These are phyloP conservation scores for Cladophialophora carrionii DNA, from an alignment of 2,329 filamentous ascomycete genomes.

Conservation along the genomic window DNA sequence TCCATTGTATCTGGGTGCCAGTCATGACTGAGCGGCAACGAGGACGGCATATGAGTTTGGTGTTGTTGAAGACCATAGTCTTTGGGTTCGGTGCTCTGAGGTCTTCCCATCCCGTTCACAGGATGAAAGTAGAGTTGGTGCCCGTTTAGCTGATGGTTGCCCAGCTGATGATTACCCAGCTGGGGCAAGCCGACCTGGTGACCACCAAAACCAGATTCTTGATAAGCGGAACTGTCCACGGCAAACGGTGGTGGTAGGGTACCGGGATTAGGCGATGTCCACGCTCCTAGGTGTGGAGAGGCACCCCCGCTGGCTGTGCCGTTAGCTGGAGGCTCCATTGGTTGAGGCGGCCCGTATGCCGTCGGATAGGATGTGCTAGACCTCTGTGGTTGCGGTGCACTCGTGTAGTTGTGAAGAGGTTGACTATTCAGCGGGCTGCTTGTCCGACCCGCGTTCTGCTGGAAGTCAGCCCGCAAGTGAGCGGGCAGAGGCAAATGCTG, in stretches of 20 bases:
- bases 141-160: not conserved
- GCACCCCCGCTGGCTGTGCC: conserved; percentile 72
- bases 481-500: conserved; percentile 75
- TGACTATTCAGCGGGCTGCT: conserved; percentile 67
- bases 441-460: conserved; percentile 65
- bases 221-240: conserved; percentile 79
- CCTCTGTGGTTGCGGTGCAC: conserved; percentile 54
- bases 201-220: conserved; percentile 68
- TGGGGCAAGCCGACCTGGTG: conserved; percentile 44
- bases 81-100: conserved; percentile 74
- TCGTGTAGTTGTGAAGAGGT: conserved; percentile 63
- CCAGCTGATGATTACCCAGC: conserved; percentile 45
- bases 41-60: conserved; percentile 32
- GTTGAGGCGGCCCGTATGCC: conserved; percentile 79
- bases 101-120: conserved; percentile 68
- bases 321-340: conserved; percentile 77
- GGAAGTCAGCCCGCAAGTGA: conserved; percentile 77
- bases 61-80: conserved; percentile 65
- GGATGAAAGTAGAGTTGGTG: conserved; percentile 63
- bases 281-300: conserved; percentile 83
- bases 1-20: conserved; percentile 35
- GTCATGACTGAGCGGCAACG: conserved; percentile 31
- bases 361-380: conserved; percentile 82
- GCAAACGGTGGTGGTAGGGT: conserved; percentile 71
- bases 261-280: conserved; percentile 81